Percentiles rank a stretch among this genome's conserved stretches.
phyloP scores from a whole-genome alignment of 805 yeast genomes.

The Saccharomycopsis fermentans region DNA sequence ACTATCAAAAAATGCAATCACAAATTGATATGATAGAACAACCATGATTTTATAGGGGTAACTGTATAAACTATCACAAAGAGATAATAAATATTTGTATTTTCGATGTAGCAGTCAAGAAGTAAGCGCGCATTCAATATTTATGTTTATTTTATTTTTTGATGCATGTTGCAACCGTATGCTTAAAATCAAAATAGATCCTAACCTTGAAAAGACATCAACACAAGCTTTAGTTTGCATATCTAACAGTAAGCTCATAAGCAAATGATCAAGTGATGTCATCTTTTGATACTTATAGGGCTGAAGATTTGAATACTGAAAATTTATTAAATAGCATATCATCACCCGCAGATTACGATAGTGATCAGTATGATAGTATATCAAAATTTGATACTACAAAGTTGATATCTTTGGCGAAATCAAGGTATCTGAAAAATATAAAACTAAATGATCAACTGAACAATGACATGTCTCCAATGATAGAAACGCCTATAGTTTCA shows the following conservation, averaged over 20 bases:
- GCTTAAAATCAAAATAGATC: neutral
- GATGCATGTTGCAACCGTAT: neutral
- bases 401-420: conserved; percentile 4
- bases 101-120: neutral
- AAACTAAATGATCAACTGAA: neutral
- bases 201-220: too few species aligned
- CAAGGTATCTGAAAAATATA: neutral
- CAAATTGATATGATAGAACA: neutral
- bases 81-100: neutral
- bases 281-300: neutral
- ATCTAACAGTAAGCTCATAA: neutral
- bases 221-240: too few species aligned
- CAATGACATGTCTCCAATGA: neutral
- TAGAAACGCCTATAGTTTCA: neutral
- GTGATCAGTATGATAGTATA: neutral
- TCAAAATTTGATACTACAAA: conserved; percentile 1
- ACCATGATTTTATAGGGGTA: too few species aligned
- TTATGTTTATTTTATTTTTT: neutral
- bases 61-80: too few species aligned
- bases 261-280: neutral
- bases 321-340: neutral
- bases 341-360: neutral
- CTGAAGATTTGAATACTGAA: neutral
- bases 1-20: neutral
- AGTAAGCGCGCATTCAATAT: neutral